Evolutionary conservation across 345 rosid species (phyloP).

Genomic region (Excoecaria agallocha): DNA sequence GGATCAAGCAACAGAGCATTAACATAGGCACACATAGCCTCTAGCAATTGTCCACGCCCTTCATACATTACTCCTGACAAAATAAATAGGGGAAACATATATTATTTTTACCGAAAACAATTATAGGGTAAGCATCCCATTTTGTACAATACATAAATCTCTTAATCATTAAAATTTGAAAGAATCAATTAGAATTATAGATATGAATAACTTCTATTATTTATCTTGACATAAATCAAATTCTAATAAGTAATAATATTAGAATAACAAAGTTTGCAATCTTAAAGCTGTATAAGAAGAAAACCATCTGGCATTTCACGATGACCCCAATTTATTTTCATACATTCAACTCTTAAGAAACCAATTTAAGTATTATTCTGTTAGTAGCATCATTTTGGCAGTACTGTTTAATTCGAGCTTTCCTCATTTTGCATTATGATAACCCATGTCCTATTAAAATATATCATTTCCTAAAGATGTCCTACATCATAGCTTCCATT

Average conservation of each 20-base stretch:
- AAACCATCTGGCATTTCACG: no score
- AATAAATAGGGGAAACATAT: neutral
- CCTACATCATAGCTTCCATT: neutral
- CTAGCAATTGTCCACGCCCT: slow-evolving; percentile 58
- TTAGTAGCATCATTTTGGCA: neutral
- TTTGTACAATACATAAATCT: neutral
- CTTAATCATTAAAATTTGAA: neutral
- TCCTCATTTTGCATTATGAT: neutral
- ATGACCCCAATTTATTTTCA: no score
- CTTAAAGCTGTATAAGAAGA: no score
- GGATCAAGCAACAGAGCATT: slow-evolving; percentile 63
- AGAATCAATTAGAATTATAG: neutral
- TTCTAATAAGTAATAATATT: no score
- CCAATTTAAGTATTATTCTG: neutral
- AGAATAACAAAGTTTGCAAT: no score
- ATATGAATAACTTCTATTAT: neutral
- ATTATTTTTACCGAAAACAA: neutral
- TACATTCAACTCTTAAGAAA: neutral
- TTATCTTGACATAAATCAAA: neutral
- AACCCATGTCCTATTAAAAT: neutral
- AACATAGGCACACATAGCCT: slow-evolving; percentile 50
- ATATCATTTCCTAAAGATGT: neutral
- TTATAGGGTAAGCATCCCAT: neutral
- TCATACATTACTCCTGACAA: slow-evolving; percentile 62
- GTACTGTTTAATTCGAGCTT: no score